Percentiles rank a stretch among this genome's conserved stretches.
phyloP scores from a whole-genome alignment of 768 basidiomycete species.

The Gelatoporia subvermispora region DNA sequence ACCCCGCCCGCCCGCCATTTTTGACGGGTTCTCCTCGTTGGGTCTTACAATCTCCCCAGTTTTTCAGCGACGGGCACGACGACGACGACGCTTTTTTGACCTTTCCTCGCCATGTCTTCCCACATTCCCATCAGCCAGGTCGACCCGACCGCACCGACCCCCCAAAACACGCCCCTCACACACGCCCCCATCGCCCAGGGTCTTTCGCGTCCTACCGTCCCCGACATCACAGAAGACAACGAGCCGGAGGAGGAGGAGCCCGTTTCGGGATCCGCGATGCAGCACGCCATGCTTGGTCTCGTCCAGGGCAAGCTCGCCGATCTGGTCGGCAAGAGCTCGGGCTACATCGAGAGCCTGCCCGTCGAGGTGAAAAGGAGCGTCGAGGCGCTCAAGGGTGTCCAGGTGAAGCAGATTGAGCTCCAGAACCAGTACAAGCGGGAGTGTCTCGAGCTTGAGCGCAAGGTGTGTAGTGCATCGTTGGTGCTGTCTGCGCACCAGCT shows the following conservation, averaged over 20 bases:
- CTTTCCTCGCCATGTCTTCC: conserved; percentile 53
- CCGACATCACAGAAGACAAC: conserved; percentile 81
- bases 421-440: conserved; percentile 95
- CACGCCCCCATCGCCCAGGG: conserved; percentile 76
- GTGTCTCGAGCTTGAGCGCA: conserved; percentile 93
- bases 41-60: neutral
- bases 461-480: conserved; percentile 44
- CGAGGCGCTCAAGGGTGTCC: conserved; percentile 91
- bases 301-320: conserved; percentile 84
- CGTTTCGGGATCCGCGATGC: conserved; percentile 36
- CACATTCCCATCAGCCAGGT: conserved; percentile 55
- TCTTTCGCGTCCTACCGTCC: conserved; percentile 83
- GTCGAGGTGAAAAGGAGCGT: conserved; percentile 76
- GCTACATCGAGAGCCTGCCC: conserved; percentile 90
- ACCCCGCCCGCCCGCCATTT: conserved; percentile 10
- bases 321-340: conserved; percentile 87
- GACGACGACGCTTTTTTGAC: conserved; percentile 4
- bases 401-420: conserved; percentile 85
- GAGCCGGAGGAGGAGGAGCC: conserved; percentile 63
- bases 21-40: conserved; percentile 5
- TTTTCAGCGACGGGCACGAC: neutral
- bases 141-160: conserved; percentile 82
- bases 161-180: conserved; percentile 86
- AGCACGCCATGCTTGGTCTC: conserved; percentile 73
- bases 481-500: neutral